Percentiles rank a stretch among this genome's conserved stretches.
phyloP scores from a whole-genome alignment of 371 early-diverging fungal species.

The Mycotypha africana region DNA sequence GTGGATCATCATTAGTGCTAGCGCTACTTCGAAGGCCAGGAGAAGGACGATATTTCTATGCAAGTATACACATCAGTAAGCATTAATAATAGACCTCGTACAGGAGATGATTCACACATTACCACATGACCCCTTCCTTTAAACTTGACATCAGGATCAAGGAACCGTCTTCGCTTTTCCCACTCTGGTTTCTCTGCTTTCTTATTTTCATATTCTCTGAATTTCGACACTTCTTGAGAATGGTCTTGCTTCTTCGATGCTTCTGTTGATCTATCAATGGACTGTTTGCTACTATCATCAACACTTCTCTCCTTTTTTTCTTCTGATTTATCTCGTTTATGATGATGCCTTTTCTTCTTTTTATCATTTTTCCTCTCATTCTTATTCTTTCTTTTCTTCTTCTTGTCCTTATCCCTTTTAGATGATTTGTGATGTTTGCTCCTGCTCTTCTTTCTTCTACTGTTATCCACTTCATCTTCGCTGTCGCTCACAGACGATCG shows the following conservation, averaged over 20 bases:
- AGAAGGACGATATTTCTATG: too few relatives aligned
- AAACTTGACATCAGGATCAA: constrained; percentile 32
- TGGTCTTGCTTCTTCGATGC: background rate
- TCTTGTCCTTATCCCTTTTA: background rate
- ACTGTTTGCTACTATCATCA: background rate
- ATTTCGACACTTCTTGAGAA: too few relatives aligned
- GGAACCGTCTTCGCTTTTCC: constrained; percentile 23
- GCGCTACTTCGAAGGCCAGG: too few relatives aligned
- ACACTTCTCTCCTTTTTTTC: background rate
- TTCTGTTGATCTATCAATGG: constrained; percentile 1
- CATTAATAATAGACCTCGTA: too few relatives aligned
- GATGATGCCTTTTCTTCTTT: constrained; percentile 11
- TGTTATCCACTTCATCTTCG: background rate
- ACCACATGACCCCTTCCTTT: constrained; percentile 46
- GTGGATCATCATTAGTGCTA: too few relatives aligned
- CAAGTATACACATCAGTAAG: too few relatives aligned
- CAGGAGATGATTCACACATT: too few relatives aligned
- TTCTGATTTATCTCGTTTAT: background rate
- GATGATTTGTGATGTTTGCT: background rate
- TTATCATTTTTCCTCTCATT: constrained; percentile 15
- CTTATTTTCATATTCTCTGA: constrained; percentile 13
- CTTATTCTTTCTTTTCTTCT: constrained; percentile 19
- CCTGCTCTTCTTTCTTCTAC: constrained; percentile 13
- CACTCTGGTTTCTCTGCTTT: constrained; percentile 34
- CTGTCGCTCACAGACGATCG: constrained; percentile 14